phyloP scores from a whole-genome alignment of 371 early-diverging fungal species.

The Rhizopus microsporus region DNA sequence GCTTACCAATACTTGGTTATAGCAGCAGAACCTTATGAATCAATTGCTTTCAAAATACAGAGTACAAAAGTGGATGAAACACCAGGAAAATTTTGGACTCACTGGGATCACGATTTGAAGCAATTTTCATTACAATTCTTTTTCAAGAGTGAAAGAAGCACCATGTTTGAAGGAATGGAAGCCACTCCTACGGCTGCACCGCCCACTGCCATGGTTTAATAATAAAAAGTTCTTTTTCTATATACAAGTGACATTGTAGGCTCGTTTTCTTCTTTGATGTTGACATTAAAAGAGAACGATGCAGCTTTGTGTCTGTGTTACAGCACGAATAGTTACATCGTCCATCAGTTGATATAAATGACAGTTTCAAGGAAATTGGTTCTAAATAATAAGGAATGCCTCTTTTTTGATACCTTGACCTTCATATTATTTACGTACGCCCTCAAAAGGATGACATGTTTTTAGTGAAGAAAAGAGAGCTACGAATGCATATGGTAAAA shows the following conservation, averaged over 20 bases:
- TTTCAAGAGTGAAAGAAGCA: conserved; percentile 43
- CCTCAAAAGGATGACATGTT: neutral
- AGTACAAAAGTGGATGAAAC: conserved; percentile 87
- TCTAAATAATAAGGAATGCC: too few species aligned
- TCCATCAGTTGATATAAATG: too few species aligned
- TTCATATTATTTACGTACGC: neutral
- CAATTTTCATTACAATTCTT: conserved; percentile 92
- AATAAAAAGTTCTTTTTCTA: conserved; percentile 8
- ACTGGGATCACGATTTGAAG: conserved; percentile 93
- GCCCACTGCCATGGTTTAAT: conserved; percentile 21
- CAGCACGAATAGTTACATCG: too few species aligned
- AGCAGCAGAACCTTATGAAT: conserved; percentile 98
- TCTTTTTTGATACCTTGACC: too few species aligned
- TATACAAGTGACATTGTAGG: neutral
- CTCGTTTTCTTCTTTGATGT: neutral
- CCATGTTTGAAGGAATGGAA: conserved; percentile 31
- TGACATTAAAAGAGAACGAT: neutral
- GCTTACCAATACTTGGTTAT: conserved; percentile 90
- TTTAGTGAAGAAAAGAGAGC: too few species aligned
- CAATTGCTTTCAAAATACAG: conserved; percentile 93
- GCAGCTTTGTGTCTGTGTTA: too few species aligned
- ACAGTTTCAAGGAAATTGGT: too few species aligned
- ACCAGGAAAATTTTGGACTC: conserved; percentile 85
- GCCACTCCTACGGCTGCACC: conserved; percentile 15
- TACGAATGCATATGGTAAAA: too few species aligned